Conservation (phyloP, 257 asterid genomes). For the Galeopsis tetrahit region DNA sequence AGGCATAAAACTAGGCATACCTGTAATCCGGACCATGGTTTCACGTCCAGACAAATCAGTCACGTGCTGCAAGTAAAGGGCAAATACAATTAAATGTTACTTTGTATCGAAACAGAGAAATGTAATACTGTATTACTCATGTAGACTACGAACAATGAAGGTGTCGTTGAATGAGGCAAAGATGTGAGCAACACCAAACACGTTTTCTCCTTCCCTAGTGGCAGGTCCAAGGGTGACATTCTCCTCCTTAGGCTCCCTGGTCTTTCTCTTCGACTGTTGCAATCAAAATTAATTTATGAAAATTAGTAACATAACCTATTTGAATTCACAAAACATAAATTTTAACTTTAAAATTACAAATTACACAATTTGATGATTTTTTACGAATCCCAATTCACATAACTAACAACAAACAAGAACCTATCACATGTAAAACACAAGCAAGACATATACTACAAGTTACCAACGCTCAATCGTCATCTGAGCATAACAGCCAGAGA, state of each 20-base stretch:
- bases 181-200: constrained; percentile 78
- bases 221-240: constrained; percentile 84
- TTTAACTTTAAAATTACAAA: too few species aligned
- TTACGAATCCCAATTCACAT: too few species aligned
- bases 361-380: too few species aligned
- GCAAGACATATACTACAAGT: too few species aligned
- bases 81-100: neutral
- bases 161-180: constrained; percentile 87
- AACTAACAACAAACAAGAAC: too few species aligned
- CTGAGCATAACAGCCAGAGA: too few species aligned
- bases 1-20: constrained; percentile 35
- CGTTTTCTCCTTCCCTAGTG: constrained; percentile 75
- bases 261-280: constrained; percentile 70
- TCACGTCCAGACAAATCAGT: constrained; percentile 94
- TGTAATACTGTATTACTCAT: too few species aligned
- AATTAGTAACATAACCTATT: neutral
- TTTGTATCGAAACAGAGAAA: neutral
- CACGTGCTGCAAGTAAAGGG: constrained; percentile 63
- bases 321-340: neutral
- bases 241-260: constrained; percentile 91
- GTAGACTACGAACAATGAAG: constrained; percentile 56
- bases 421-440: too few species aligned
- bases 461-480: too few species aligned
- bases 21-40: constrained; percentile 89
- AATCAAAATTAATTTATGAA: neutral